A percentile compares a stretch with the other conserved stretches of the same genome.
Conservation (phyloP, 2,329 filamentous ascomycete species). For the Fusarium sp. region DNA sequence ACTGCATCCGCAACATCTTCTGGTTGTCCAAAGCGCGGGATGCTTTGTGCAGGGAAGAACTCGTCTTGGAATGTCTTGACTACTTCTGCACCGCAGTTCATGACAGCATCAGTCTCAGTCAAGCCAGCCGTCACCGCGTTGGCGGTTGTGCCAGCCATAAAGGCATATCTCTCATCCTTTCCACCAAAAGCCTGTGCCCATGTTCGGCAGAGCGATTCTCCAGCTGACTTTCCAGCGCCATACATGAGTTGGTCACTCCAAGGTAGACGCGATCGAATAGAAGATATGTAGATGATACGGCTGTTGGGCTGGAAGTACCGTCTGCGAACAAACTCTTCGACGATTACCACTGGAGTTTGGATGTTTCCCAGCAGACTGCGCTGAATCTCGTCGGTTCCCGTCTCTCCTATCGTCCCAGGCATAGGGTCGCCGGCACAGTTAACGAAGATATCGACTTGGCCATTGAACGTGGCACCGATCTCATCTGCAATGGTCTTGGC, state of each 20-base stretch:
- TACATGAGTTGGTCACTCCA: conserved; percentile 52
- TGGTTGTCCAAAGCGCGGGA: conserved; percentile 49
- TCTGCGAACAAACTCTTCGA: conserved; percentile 49
- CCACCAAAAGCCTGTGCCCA: conserved; percentile 53
- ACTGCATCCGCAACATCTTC: conserved; percentile 53
- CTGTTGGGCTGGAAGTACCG: conserved; percentile 48
- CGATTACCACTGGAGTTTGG: conserved; percentile 51
- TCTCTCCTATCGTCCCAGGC: conserved; percentile 45
- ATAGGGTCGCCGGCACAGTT: conserved; percentile 49
- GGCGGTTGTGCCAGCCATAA: conserved; percentile 52
- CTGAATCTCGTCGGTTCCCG: conserved; percentile 45
- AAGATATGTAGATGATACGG: conserved; percentile 52
- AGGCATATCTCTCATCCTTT: conserved; percentile 49
- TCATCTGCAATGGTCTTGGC: conserved; percentile 44
- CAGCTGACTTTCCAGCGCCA: conserved; percentile 49
- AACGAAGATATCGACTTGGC: conserved; percentile 50
- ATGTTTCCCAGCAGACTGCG: conserved; percentile 50
- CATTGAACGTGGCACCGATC: conserved; percentile 36
- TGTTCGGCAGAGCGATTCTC: conserved; percentile 51
- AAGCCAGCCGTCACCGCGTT: conserved; percentile 49
- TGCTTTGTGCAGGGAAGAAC: conserved; percentile 50
- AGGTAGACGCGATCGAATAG: conserved; percentile 48
- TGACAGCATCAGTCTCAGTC: conserved; percentile 50
- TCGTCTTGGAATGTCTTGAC: conserved; percentile 49
- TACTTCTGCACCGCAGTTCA: conserved; percentile 48